These are phyloP conservation scores for Zalerion maritima DNA, from an alignment of 495 filamentous ascomycete genomes.

Conservation along the genomic window DNA sequence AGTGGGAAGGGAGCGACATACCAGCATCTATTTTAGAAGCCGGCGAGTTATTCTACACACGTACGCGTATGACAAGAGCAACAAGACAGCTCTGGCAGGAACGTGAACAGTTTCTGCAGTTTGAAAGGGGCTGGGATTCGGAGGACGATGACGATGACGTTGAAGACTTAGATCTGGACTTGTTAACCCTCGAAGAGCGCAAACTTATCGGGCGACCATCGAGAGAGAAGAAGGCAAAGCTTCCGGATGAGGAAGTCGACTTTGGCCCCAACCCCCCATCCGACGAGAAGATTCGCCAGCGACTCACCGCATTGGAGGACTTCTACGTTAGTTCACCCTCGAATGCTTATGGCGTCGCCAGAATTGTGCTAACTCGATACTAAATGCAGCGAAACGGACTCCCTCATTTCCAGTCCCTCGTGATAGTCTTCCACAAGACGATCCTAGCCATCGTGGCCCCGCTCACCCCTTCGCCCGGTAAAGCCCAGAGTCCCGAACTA, in stretches of 20 bases:
- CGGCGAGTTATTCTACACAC: conserved; percentile 76
- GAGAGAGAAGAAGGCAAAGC: conserved; percentile 16
- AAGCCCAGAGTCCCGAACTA: too few species aligned
- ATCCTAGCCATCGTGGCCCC: conserved; percentile 69
- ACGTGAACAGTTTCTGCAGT: conserved; percentile 76
- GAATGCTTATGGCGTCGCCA: conserved; percentile 1
- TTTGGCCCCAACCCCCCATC: conserved; percentile 37
- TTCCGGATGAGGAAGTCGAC: conserved; percentile 21
- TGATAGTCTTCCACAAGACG: conserved; percentile 81
- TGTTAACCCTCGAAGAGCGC: conserved; percentile 31
- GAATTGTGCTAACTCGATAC: conserved; percentile 10
- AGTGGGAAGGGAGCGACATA: conserved; percentile 83
- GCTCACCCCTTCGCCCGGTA: conserved; percentile 25
- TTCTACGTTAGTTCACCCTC: conserved; percentile 60
- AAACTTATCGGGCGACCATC: conserved; percentile 17
- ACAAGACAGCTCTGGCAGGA: conserved; percentile 93
- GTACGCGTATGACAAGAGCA: conserved; percentile 78
- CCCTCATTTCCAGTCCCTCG: conserved; percentile 80
- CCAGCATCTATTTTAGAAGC: conserved; percentile 88
- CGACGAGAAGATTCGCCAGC: conserved; percentile 40
- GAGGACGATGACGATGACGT: conserved; percentile 28
- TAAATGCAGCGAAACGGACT: conserved; percentile 54
- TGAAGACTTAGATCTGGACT: conserved; percentile 33
- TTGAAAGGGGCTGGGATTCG: conserved; percentile 71
- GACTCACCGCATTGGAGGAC: conserved; percentile 58